Conservation (phyloP, 306 rosid genomes). For the Phaseolus lunatus region DNA sequence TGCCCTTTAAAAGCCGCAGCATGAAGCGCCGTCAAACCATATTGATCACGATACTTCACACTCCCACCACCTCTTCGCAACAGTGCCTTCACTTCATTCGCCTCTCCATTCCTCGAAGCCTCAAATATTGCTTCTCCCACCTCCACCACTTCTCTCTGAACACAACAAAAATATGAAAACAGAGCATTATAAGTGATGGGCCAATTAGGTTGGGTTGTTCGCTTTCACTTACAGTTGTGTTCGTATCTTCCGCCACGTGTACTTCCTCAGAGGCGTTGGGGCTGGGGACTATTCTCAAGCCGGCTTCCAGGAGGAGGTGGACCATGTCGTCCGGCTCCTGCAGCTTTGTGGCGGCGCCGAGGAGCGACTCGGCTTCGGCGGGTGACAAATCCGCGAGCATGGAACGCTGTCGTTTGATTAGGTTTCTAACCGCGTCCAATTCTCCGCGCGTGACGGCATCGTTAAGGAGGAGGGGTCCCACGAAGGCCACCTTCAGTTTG, state of each 20-base stretch:
- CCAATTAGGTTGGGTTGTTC: not conserved
- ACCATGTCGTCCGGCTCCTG: slow-evolving; percentile 65
- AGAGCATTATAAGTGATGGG: not conserved
- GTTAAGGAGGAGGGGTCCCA: slow-evolving; percentile 63
- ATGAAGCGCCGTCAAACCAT: slow-evolving; percentile 80
- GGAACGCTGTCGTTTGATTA: slow-evolving; percentile 66
- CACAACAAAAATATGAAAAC: too few species aligned
- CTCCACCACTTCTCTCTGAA: slow-evolving; percentile 22
- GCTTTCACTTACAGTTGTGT: not conserved
- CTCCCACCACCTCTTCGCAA: slow-evolving; percentile 57
- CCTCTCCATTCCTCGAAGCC: slow-evolving; percentile 67
- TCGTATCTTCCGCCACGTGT: slow-evolving; percentile 57
- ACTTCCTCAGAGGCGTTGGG: slow-evolving; percentile 41
- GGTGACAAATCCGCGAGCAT: slow-evolving; percentile 55
- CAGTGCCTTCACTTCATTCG: slow-evolving; percentile 48
- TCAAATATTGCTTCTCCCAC: slow-evolving; percentile 59
- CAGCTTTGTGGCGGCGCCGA: slow-evolving; percentile 68
- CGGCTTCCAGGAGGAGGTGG: slow-evolving; percentile 69
- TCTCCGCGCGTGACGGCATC: slow-evolving; percentile 60
- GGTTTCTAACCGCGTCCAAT: slow-evolving; percentile 58
- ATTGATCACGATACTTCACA: slow-evolving; percentile 55
- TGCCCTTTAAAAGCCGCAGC: slow-evolving; percentile 80
- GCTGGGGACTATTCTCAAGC: slow-evolving; percentile 55
- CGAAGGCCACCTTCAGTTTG: slow-evolving; percentile 71
- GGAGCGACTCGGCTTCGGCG: slow-evolving; percentile 55